phyloP scores from a whole-genome alignment of 805 yeast genomes.

The Deakozyma indianensis region DNA sequence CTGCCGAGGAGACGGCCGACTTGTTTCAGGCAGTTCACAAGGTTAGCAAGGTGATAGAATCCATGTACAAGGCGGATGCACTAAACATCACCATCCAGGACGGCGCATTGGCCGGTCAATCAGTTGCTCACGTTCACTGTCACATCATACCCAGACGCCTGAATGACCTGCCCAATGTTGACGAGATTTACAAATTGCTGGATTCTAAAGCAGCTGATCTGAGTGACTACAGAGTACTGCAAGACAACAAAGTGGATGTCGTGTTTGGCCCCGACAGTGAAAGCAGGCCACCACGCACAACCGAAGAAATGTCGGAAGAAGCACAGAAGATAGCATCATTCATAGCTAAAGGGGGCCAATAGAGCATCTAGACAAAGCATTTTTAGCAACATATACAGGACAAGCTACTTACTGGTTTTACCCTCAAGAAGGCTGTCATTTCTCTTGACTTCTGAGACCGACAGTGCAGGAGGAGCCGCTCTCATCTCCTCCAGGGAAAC shows the following conservation, averaged over 20 bases:
- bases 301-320: conserved; percentile 58
- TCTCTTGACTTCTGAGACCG: not conserved
- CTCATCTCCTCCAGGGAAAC: not conserved
- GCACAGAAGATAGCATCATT: conserved; percentile 35
- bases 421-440: not conserved
- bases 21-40: conserved; percentile 63
- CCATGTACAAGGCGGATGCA: conserved; percentile 63
- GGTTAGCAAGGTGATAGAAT: conserved; percentile 52
- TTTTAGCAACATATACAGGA: no score
- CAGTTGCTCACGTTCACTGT: conserved; percentile 90
- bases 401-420: not conserved
- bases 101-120: conserved; percentile 91
- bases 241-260: conserved; percentile 16
- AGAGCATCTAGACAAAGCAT: no score
- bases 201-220: conserved; percentile 41
- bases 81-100: conserved; percentile 90
- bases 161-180: conserved; percentile 49
- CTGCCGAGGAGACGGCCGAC: conserved; percentile 56
- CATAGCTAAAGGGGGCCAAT: no score
- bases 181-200: conserved; percentile 54
- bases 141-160: conserved; percentile 75
- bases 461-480: not conserved
- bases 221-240: conserved; percentile 20
- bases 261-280: conserved; percentile 29
- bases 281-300: conserved; percentile 41